Conservation (phyloP, 441 rosid genomes). For the Macaranga tanarius region DNA sequence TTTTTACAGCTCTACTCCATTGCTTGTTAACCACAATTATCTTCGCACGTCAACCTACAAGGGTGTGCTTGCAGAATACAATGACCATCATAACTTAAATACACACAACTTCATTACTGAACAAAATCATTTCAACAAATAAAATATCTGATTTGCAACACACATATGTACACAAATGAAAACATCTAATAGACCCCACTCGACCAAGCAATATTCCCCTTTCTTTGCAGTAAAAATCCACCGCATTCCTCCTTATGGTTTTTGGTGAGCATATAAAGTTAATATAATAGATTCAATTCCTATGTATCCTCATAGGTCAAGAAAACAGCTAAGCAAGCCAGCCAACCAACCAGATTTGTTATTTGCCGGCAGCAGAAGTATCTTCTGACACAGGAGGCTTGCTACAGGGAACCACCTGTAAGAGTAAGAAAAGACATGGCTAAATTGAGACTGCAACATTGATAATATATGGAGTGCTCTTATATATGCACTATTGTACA, state of each 20-base stretch:
- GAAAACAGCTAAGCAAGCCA: slow-evolving; percentile 3
- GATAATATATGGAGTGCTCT: not conserved
- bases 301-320: slow-evolving; percentile 9
- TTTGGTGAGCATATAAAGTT: not conserved
- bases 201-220: not conserved
- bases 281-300: not conserved
- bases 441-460: not conserved
- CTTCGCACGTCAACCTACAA: not conserved
- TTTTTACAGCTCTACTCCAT: not conserved
- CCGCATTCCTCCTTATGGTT: not conserved
- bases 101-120: not conserved
- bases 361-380: slow-evolving; percentile 11
- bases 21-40: not conserved
- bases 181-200: not conserved
- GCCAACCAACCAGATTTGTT: slow-evolving; percentile 11
- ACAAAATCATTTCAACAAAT: not conserved
- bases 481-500: not conserved
- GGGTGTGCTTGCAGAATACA: too few species aligned
- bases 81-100: not conserved
- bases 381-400: slow-evolving; percentile 19
- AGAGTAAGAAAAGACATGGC: not conserved
- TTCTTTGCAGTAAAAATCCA: not conserved
- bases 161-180: not conserved
- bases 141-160: not conserved
- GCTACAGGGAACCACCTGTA: slow-evolving; percentile 39